Percentiles rank a stretch among this genome's conserved stretches.
Conservation (phyloP, 2,329 filamentous ascomycete species). For the Botrytis fabae region DNA sequence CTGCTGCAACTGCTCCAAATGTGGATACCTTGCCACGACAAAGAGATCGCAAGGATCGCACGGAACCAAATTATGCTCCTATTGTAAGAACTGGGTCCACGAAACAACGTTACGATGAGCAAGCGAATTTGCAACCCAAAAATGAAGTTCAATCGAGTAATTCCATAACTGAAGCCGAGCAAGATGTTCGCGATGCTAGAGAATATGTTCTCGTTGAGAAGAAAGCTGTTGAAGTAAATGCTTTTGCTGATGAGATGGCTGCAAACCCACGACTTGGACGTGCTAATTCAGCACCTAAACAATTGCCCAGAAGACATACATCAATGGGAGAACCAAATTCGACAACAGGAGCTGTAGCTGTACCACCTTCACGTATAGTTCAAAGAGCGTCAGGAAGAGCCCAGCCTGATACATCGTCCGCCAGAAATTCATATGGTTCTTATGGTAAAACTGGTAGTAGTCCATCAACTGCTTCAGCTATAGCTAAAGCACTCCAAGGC, state of each 20-base stretch:
- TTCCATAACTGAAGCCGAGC: conserved; percentile 56
- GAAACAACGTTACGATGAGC: conserved; percentile 33
- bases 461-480: conserved; percentile 81
- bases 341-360: conserved; percentile 66
- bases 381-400: conserved; percentile 69
- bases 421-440: conserved; percentile 75
- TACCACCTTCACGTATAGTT: conserved; percentile 68
- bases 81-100: conserved; percentile 26
- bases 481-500: conserved; percentile 93
- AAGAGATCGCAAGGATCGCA: conserved; percentile 27
- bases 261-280: conserved; percentile 60
- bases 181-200: conserved; percentile 80
- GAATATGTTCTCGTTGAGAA: conserved; percentile 98
- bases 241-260: conserved; percentile 91
- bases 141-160: conserved; percentile 44
- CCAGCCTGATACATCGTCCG: conserved; percentile 55
- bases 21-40: conserved; percentile 37
- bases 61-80: conserved; percentile 22
- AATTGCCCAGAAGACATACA: conserved; percentile 70
- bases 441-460: conserved; percentile 51
- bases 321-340: conserved; percentile 72
- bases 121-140: conserved; percentile 30
- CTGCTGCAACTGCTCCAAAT: conserved; percentile 37
- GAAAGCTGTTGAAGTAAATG: conserved; percentile 92
- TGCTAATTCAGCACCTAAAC: conserved; percentile 47